Conservation (phyloP, 164 flowering plant genomes). For the Stephania yunnanensis region DNA sequence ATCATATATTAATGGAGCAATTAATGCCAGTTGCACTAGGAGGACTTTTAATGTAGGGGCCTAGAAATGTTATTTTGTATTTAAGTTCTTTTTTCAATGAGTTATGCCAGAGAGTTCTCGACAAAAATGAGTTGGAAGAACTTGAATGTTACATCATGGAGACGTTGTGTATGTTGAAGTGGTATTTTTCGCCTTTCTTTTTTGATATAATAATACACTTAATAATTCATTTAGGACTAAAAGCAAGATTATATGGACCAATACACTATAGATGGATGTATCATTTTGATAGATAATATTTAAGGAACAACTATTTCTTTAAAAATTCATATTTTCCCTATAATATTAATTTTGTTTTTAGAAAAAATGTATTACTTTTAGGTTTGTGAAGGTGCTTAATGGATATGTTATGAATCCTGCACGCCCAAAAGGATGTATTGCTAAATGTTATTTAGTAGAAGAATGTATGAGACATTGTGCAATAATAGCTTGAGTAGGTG, state of each 20-base stretch:
- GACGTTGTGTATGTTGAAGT: neutral
- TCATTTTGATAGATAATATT: neutral
- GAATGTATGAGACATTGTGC: neutral
- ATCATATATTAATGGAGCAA: no score
- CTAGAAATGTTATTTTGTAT: no score
- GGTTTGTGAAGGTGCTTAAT: neutral
- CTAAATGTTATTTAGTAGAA: neutral
- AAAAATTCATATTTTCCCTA: neutral
- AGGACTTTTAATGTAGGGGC: no score
- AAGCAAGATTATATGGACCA: neutral
- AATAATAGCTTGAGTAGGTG: no score
- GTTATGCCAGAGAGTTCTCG: no score
- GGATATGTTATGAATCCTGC: neutral
- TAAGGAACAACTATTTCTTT: neutral
- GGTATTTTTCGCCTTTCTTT: neutral
- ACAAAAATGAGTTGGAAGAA: no score
- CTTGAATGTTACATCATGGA: neutral
- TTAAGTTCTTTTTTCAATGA: no score
- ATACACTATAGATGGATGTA: constrained; percentile 7
- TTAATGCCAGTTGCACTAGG: no score
- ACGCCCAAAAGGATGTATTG: neutral
- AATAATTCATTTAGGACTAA: neutral
- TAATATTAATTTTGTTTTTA: neutral
- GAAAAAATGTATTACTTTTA: neutral
- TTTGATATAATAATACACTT: constrained; percentile 2